A percentile compares a stretch with the other conserved stretches of the same genome.
Evolutionary conservation across 148 eudicot species (phyloP).

Genomic region (Bassia scoparia): DNA sequence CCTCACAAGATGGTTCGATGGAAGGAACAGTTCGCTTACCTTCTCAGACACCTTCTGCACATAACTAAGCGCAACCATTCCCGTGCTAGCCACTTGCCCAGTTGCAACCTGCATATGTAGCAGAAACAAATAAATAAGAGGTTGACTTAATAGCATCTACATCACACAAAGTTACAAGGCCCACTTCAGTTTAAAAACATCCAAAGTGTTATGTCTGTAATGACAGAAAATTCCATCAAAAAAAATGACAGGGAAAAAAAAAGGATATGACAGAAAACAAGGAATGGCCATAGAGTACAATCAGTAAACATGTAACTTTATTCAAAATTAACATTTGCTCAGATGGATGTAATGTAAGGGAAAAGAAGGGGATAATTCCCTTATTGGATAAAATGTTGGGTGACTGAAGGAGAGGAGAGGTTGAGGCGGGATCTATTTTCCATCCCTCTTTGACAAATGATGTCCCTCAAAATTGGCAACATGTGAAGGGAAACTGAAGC

Average conservation of each 20-base stretch:
- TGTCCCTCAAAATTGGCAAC: no score
- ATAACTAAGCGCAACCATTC: slow-evolving; percentile 75
- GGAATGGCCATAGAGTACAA: no score
- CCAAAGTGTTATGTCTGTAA: background rate
- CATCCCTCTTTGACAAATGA: no score
- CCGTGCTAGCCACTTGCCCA: slow-evolving; percentile 91
- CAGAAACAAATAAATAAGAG: background rate
- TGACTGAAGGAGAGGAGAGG: no score
- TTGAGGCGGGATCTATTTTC: no score
- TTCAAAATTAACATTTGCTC: no score
- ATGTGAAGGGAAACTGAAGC: no score
- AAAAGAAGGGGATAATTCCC: no score
- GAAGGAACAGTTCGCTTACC: slow-evolving; percentile 33
- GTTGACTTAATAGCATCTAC: background rate
- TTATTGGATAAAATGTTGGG: no score
- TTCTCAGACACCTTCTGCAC: slow-evolving; percentile 93
- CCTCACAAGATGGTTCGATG: background rate
- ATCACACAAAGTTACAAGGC: background rate
- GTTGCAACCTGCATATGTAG: slow-evolving; percentile 60
- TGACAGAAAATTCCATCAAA: no score
- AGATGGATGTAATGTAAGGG: no score
- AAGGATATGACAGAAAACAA: background rate
- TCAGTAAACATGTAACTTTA: no score
- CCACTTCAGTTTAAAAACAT: background rate
- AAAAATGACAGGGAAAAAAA: background rate